Conservation (phyloP, 1,284 basidiomycete species). For the Cystobasidium sp. region DNA sequence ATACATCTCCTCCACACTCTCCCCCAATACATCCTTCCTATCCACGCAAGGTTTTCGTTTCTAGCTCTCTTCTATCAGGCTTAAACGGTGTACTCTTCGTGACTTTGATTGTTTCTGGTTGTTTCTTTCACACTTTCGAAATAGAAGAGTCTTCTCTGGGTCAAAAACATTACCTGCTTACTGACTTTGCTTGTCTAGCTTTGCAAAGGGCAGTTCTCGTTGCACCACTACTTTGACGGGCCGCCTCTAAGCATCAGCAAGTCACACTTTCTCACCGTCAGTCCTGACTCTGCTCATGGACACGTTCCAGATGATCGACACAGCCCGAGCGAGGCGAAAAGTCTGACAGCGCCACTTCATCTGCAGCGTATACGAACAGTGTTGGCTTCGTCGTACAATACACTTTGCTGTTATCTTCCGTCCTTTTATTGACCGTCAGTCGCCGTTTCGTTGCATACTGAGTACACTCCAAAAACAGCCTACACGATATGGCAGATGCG, state of each 20-base stretch:
- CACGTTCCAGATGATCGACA: too few relatives aligned
- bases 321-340: too few relatives aligned
- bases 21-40: background rate
- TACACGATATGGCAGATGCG: background rate
- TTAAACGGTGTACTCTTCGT: slow-evolving; percentile 22
- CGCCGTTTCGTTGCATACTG: background rate
- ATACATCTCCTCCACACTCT: background rate
- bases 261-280: background rate
- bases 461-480: background rate
- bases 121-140: slow-evolving; percentile 25
- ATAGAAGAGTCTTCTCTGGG: slow-evolving; percentile 34
- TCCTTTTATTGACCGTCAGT: too few relatives aligned
- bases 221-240: background rate
- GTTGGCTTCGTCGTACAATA: too few relatives aligned
- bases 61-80: background rate
- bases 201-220: background rate
- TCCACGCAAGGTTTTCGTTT: slow-evolving; percentile 14
- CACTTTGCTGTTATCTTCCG: too few relatives aligned
- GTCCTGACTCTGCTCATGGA: too few relatives aligned
- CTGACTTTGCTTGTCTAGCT: background rate
- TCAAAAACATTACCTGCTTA: background rate
- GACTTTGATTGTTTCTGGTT: slow-evolving; percentile 14
- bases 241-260: background rate
- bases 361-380: too few relatives aligned
- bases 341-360: too few relatives aligned